Percentiles rank a stretch among this genome's conserved stretches.
Evolutionary conservation across 148 eudicot genomes (phyloP).

Genomic region (Camellia granthamiana): DNA sequence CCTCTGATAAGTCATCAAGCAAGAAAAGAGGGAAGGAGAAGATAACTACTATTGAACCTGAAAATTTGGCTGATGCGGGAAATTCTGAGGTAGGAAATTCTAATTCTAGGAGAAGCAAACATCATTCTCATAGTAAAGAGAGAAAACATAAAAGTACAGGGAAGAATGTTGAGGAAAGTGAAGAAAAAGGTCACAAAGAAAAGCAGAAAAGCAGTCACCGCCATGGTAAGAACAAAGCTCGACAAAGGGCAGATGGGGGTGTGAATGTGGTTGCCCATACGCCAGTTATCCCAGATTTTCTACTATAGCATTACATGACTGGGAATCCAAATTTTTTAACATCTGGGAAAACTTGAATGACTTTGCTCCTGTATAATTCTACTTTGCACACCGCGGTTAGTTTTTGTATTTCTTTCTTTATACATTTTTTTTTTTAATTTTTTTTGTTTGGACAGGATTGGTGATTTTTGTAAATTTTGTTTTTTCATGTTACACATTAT

Average conservation of each 20-base stretch:
- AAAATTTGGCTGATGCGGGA: conserved; percentile 16
- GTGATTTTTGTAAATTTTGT: neutral
- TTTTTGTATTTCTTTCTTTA: conserved; percentile 15
- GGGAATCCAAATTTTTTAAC: neutral
- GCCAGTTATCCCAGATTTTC: conserved; percentile 71
- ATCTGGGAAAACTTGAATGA: conserved; percentile 5
- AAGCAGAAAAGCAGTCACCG: conserved; percentile 55
- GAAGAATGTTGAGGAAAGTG: conserved; percentile 37
- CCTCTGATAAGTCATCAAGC: conserved; percentile 35
- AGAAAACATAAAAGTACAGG: conserved; percentile 43
- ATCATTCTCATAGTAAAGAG: conserved; percentile 49
- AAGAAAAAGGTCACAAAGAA: conserved; percentile 42
- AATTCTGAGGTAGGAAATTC: conserved; percentile 28
- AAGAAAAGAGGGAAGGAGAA: conserved; percentile 58
- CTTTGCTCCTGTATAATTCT: neutral
- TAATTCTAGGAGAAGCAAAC: conserved; percentile 51
- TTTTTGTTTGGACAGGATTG: conserved; percentile 9
- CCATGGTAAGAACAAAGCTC: conserved; percentile 47
- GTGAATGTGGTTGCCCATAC: conserved; percentile 37
- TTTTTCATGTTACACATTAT: no score
- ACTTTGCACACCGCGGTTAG: conserved; percentile 17
- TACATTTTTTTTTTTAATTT: conserved; percentile 5
- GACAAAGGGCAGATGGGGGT: conserved; percentile 42
- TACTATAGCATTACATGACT: conserved; percentile 39
- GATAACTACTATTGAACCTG: conserved; percentile 22